Percentiles rank a stretch among this genome's conserved stretches.
phyloP scores from a whole-genome alignment of 2,329 filamentous ascomycete species.

The Aspergillus sp. region DNA sequence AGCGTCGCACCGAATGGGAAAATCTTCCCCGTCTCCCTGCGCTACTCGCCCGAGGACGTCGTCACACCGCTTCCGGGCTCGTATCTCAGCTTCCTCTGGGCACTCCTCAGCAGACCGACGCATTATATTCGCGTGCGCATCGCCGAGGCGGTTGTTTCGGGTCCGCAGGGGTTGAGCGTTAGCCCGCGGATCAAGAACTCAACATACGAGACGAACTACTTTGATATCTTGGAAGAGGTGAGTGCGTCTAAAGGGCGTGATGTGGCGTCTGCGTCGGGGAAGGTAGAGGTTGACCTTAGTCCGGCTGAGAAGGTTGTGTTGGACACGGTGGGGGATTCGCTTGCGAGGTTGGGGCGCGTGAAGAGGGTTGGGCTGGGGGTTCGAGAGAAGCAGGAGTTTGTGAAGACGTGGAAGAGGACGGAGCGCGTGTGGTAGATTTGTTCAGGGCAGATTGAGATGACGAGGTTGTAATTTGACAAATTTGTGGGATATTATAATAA shows the following conservation, averaged over 20 bases:
- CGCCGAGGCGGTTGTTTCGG: slow-evolving; percentile 67
- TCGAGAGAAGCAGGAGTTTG: slow-evolving; percentile 80
- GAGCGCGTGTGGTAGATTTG: slow-evolving; percentile 33
- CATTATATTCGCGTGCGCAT: slow-evolving; percentile 92
- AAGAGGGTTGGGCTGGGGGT: slow-evolving; percentile 87
- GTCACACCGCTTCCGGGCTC: slow-evolving; percentile 84
- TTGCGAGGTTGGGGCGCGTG: slow-evolving; percentile 84
- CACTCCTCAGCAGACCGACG: slow-evolving; percentile 78
- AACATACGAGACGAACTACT: slow-evolving; percentile 51
- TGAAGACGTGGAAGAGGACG: slow-evolving; percentile 68
- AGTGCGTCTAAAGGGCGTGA: slow-evolving; percentile 28
- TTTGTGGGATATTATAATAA: neutral
- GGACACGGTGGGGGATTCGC: slow-evolving; percentile 78
- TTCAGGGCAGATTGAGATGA: neutral
- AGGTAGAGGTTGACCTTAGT: slow-evolving; percentile 39
- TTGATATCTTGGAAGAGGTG: slow-evolving; percentile 50
- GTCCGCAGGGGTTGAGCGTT: slow-evolving; percentile 29
- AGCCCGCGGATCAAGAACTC: slow-evolving; percentile 21
- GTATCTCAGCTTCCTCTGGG: slow-evolving; percentile 79
- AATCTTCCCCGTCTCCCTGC: slow-evolving; percentile 88
- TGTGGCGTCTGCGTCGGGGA: neutral
- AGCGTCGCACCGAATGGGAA: slow-evolving; percentile 68
- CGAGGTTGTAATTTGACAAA: neutral
- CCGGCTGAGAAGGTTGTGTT: slow-evolving; percentile 71
- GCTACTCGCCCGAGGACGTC: slow-evolving; percentile 86